A percentile compares a stretch with the other conserved stretches of the same genome.
These are phyloP conservation scores for Entomortierella beljakovae DNA, from an alignment of 192 early-diverging fungal genomes.

Conservation along the genomic window DNA sequence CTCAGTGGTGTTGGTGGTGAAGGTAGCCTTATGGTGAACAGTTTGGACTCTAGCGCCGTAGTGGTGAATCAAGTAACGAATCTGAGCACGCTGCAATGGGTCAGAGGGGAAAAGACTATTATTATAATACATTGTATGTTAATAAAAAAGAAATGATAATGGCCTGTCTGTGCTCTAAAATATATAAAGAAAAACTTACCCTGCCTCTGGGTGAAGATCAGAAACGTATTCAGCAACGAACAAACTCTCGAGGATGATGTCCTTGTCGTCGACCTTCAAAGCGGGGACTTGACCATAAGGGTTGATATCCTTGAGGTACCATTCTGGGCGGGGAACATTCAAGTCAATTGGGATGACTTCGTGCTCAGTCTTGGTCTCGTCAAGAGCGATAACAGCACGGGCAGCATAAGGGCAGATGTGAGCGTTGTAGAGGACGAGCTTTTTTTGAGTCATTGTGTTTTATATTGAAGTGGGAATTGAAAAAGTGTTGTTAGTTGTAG, in stretches of 20 bases:
- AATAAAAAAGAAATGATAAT: background rate
- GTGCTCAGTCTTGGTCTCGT: constrained; percentile 63
- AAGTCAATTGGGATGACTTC: constrained; percentile 74
- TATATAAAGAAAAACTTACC: constrained; percentile 39
- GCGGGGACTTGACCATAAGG: constrained; percentile 78
- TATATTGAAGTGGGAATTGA: background rate
- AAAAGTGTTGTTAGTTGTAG: too few species aligned
- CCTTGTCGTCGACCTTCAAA: constrained; percentile 62
- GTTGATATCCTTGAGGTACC: constrained; percentile 69
- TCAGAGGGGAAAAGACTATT: constrained; percentile 60
- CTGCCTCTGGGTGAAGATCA: constrained; percentile 69
- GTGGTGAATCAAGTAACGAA: constrained; percentile 60
- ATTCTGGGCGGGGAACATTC: constrained; percentile 72
- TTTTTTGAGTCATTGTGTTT: constrained; percentile 38
- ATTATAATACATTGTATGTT: background rate
- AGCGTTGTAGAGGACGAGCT: constrained; percentile 69
- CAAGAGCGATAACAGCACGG: constrained; percentile 71
- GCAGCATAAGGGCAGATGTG: constrained; percentile 77
- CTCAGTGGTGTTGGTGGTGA: constrained; percentile 24
- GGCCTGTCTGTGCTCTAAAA: background rate
- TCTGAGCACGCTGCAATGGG: constrained; percentile 56
- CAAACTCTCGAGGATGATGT: constrained; percentile 71
- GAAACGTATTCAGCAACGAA: constrained; percentile 75
- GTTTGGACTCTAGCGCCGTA: constrained; percentile 36
- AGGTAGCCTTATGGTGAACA: constrained; percentile 35